These are phyloP conservation scores for Globisporangium cederbergense DNA, from an alignment of 352 stramenopile genomes.

Conservation along the genomic window DNA sequence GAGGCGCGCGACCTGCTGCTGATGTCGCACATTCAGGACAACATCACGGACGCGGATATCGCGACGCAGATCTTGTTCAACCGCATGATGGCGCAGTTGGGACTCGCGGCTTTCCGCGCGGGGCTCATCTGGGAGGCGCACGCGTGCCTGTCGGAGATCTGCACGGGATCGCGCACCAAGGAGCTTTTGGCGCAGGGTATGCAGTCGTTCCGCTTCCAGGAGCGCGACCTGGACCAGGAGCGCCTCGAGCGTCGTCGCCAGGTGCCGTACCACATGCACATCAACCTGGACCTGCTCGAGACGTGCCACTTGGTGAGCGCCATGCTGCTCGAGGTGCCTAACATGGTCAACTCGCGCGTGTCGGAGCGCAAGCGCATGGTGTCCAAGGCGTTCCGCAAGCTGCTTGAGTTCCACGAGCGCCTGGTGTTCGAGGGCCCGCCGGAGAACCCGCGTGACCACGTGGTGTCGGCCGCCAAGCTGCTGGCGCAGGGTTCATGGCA, in stretches of 20 bases:
- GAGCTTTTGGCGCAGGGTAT: conserved; percentile 97
- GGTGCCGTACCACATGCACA: conserved; percentile 99
- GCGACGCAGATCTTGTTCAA: conserved; percentile 98
- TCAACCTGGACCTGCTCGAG: conserved; percentile 98
- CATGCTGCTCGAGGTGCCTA: conserved; percentile 98
- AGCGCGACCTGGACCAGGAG: conserved; percentile 97
- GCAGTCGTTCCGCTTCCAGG: conserved; percentile 87
- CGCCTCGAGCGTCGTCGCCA: conserved; percentile 96
- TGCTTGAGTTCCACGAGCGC: conserved; percentile 87
- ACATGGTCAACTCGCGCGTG: conserved; percentile 91
- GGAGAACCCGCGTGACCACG: conserved; percentile 97
- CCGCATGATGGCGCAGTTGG: conserved; percentile 91
- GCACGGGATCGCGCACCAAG: conserved; percentile 89
- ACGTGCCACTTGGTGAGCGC: conserved; percentile 96
- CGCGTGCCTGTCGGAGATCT: conserved; percentile 97
- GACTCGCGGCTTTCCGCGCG: conserved; percentile 95
- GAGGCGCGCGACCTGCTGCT: conserved; percentile 97
- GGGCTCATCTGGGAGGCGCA: conserved; percentile 96
- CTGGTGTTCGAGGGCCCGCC: conserved; percentile 97
- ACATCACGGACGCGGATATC: conserved; percentile 90
- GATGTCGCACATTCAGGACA: conserved; percentile 98
- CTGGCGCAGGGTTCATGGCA: conserved; percentile 96
- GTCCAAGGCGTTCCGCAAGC: conserved; percentile 95
- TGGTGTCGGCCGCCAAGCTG: conserved; percentile 94
- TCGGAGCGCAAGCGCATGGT: conserved; percentile 87